Base-by-base conservation (phyloP, 345 rosid species). In the Erucastrum elatum region DNA sequence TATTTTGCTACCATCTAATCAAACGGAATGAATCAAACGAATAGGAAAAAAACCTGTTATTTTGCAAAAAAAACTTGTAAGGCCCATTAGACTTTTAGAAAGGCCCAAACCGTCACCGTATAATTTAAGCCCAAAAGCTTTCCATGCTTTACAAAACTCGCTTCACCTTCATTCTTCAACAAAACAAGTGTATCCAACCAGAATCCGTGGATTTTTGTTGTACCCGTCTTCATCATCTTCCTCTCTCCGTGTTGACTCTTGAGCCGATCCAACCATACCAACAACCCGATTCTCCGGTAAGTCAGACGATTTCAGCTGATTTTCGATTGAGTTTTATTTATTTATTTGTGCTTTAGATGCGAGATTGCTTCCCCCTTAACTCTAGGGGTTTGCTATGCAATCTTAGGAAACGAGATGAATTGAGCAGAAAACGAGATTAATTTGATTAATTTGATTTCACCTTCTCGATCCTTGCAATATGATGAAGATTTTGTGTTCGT, bases 221-320 rank as follows among this genome's bases (percentile, higher is more conserved):
- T 49, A 4, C 56, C 56, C 56, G 56, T 51, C 56, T 51, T 39
- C 55, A 4, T 46, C 15, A 12, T 49, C 55, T 0, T 6, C 66
- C 27, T 68, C 61, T 68, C 59, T 55, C 67, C 6, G 67, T 70
- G 60, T 66, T 77, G 81, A 77, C 81, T 72, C 81, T 37, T 31
- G 39, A 13, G 39, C 31, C 72, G 77, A 78, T 71, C 49, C 64
- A 62, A 15, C 15, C 13, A 64, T 33, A 34, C 10, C 49, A 11
- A 35, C 53, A 17, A 58, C 67, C 58, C 71, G 34, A 71, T 30
- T 78, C 72, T 71, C 62, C 3, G 53, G 81, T 78, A 65, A 66
- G 81, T 78, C 81, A 16, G 34, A 17, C 10, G 66, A 55, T 64
- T 77, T 75, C 27, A 15, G 34, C 60, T 67, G 66, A n/a, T 56